These are phyloP conservation scores for Melocanna baccifera DNA, from an alignment of 176 grass and related monocot genomes.

Conservation along the genomic window DNA sequence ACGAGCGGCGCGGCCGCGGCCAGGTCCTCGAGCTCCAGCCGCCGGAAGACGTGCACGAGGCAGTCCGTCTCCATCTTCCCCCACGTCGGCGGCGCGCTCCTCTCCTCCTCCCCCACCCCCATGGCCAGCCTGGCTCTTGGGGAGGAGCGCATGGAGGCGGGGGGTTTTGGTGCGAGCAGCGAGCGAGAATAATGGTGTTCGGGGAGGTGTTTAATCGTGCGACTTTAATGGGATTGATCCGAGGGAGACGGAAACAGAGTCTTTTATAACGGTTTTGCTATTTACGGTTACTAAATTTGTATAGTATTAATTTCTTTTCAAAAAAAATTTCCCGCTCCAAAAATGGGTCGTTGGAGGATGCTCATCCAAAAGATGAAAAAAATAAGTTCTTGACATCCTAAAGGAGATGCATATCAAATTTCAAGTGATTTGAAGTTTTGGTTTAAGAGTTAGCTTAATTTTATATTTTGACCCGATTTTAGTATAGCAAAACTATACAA, in stretches of 20 bases:
- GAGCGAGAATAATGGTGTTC: background rate
- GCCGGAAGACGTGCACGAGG: slow-evolving; percentile 59
- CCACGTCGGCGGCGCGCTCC: slow-evolving; percentile 30
- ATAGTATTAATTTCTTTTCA: no score
- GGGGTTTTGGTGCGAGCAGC: background rate
- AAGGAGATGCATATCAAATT: no score
- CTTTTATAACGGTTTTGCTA: no score
- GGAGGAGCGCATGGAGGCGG: background rate
- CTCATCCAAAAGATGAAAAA: no score
- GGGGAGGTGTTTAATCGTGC: background rate
- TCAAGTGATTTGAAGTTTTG: no score
- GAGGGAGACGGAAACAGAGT: background rate
- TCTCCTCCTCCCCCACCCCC: background rate
- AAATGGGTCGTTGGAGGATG: no score
- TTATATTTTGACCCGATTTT: no score
- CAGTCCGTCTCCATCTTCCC: slow-evolving; percentile 70
- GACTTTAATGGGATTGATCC: background rate
- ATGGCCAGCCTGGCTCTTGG: background rate
- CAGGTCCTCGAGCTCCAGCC: slow-evolving; percentile 60
- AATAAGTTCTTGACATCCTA: no score
- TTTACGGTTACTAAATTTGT: no score
- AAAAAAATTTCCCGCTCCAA: no score
- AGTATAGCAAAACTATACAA: no score
- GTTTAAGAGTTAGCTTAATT: no score
- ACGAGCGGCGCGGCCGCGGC: slow-evolving; percentile 57